Base-by-base conservation (phyloP, 768 basidiomycete genomes). In the Kwoniella mangroviensis region DNA sequence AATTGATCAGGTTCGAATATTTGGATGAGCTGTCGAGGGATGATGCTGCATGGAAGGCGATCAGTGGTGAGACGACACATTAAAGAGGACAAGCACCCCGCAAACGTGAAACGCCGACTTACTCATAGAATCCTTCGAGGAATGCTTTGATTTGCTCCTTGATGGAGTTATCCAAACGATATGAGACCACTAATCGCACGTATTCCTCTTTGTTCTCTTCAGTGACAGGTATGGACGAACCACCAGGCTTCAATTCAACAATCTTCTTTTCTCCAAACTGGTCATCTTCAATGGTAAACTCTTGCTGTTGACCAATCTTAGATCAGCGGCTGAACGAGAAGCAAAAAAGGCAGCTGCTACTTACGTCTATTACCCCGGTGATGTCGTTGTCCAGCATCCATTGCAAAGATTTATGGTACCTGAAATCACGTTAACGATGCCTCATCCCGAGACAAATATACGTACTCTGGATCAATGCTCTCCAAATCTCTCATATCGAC, bases 351-450 rank as follows among this genome's bases (percentile, higher is more conserved):
- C 34, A 60, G 34, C 17, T 6, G 7, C 1, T 15, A 72, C 77
- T 53, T 61, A 81, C 74, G 45, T 81, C 81, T 58, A 83, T 80
- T 9, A 83, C 74, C 7, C 77, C 77, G 4, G 75, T 81, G 67
- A 85, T 85, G 78, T 97, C 94, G 82, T 99, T 98, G 79, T 98
- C 95, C 72, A 98, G 84, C 83, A 99, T 98, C 97, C 97, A 99
- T 79, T 92, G 92, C 12, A 99, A 86, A 0, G 94, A 96, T 74
- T 96, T 98, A 86, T 98, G 98, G 83, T 98, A 98, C 64, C 79
- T 73, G 65, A 68, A 53, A n/a, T 67, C 49, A 69, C 53, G 34
- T 70, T 61, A 56, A 11, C 19, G 24, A 53, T 42, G 3, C 9
- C 34, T 7, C 34, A 34, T 34, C 34, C 34, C 34, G 34, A 34